Evolutionary conservation across 2,329 filamentous ascomycete genomes (phyloP), one percentile per base, ranked within the genome.

Genomic region (Fusarium armeniacum): DNA sequence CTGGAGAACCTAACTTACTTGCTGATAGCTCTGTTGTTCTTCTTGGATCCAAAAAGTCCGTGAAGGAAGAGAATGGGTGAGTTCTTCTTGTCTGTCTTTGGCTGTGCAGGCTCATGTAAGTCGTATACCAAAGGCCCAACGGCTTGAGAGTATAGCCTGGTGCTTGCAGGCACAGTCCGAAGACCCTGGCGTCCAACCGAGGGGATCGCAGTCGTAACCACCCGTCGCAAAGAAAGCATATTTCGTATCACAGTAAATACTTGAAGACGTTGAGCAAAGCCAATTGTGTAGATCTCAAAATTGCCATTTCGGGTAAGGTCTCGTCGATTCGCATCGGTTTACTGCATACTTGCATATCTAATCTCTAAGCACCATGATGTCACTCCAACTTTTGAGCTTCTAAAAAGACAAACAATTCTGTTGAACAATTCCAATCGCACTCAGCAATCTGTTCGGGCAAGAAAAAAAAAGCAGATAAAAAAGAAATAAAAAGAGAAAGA

Each of bases 21-120:
- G 91, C 94, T 97, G 68, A 98, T 96, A 76, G 87, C 93, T 79
- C 94, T 86, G 78, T 98, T 97, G 78, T 98, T 98, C 83, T 93
- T 94, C 83, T 97, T 97, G 38, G 93, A 97, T 22, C 95, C 95
- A 76, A 98, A 98, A 13, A 98, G 85, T 2, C 96, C 95, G 78
- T 98, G 95, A 76, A 98, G 88, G 71, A 98, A 92, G 66, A 98
- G 81, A 69, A 98, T 93, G 3, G 94, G 92, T 40, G 82, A 80
- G 62, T 79, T 77, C 75, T 83, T 78, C 57, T 79, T 76, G 28
- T 80, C 78, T 3, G 79, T 78, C 43, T 58, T 67, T 9, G 74
- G 72, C 51, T 83, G 83, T 2, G 81, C 73, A 2, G 91, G 89
- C 74, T 87, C 82, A 76, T 93, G 89, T 44, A 92, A 82, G 74